Evolutionary conservation across 2,329 filamentous ascomycete species (phyloP), one percentile per base, ranked within the genome.

Genomic region (Dothistroma septosporum): DNA sequence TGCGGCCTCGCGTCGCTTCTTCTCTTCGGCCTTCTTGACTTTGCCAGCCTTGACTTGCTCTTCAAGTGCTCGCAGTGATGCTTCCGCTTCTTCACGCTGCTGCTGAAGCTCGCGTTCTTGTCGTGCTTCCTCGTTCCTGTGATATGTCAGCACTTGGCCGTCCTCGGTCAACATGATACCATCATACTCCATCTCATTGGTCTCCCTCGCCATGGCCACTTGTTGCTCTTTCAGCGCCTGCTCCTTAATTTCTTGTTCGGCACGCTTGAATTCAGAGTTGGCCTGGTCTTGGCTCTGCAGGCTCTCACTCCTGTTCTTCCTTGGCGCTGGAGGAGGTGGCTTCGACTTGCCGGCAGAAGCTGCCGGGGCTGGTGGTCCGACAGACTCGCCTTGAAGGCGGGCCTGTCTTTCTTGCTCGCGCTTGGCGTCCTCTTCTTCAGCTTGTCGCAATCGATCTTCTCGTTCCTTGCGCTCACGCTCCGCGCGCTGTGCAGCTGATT

Each of bases 21-120:
- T 97, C 78, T 97, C 94, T 75, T 99, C 94, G 68, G 95, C 90
- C 77, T 96, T 97, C 81, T 91, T 93, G 56, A 97, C 79, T 79
- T 97, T 99, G 70, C 92, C 91, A 73, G 92, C 90, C 64, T 87
- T 88, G 56, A 97, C 92, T 76, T 97, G 92, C 74, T 97, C 92
- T 76, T 99, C 92, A 9, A 99, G 84, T 16, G 91, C 92, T 73
- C 87, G 91, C 24, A 97, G 83, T 55, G 92, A 91, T 64, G 90
- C 89, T 68, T 89, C 86, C 46, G 92, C 87, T 57, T 89, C 91
- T 70, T 92, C 85, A 57, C 88, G 88, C 76, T 97, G 92, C 67
- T 83, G 86, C 33, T 85, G 86, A 58, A 96, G 83, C 62, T 95
- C 92, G 31, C 89, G 86, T 74, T 96, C 91, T 74, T 93, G 89